Evolutionary conservation across 495 filamentous ascomycete species (phyloP), one percentile per base, ranked within the genome.

Genomic region (Acidomyces sp.): DNA sequence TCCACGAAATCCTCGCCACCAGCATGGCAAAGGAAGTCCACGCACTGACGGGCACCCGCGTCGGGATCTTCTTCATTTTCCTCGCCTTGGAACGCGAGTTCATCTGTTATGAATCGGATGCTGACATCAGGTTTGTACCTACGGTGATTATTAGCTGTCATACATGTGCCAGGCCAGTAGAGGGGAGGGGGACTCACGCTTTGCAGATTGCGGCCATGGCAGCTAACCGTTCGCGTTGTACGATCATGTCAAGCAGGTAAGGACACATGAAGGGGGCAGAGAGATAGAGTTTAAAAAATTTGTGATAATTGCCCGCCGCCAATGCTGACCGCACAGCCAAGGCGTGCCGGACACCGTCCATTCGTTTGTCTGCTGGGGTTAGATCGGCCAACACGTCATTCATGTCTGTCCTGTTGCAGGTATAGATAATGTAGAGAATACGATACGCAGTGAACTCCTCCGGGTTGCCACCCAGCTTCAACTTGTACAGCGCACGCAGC

Each of bases 371-470:
- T 83, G 80, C 73, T 70, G 80, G 64, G 61, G 86, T 96, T 85
- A 99, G 78, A 76, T 94, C 86, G 73, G 86, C 85, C 63, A 99
- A 71, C 46, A 86, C 74, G 69, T 94, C 84, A 69, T 94, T 96
- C 77, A 99, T 82, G 65, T 85, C 90, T 61, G 84, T 85, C 68
- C 84, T 84, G 68, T 96, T 99, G 68, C 83, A 85, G 53, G 92
- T 96, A 64, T 99, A 84, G 68, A 99, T 84, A 70, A 90, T 93
- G 75, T 99, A 99, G 59, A 99, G 75, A 64, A 99, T 96, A 74
- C 92, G 92, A 76, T 99, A 99, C 44, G 88, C 92, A 73, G 87
- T 85, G 66, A 99, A 99, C 62, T 99, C 90, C 57, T 78, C 78
- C 41, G 86, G 74, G 65, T 93, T 83, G 45, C 92, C 92, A 56